Conservation (phyloP, 73 alveolate genomes). For the Tetrahymena malaccensis region DNA sequence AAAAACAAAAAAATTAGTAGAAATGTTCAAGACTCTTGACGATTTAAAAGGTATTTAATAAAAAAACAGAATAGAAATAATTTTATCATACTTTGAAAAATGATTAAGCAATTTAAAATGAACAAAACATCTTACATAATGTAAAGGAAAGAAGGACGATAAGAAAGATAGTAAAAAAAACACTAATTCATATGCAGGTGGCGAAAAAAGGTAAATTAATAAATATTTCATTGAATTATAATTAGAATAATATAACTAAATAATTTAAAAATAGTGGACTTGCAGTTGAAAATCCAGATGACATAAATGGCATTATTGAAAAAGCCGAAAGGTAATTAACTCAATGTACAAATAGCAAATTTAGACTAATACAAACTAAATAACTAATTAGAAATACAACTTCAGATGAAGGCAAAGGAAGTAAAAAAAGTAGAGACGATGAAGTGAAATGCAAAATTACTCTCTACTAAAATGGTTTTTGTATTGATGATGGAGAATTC, state of each 20-base stretch:
- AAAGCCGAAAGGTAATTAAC: slow-evolving; percentile 37
- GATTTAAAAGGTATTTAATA: slow-evolving; percentile 6
- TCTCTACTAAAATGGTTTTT: slow-evolving; percentile 62
- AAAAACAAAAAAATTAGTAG: background rate
- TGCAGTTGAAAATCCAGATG: slow-evolving; percentile 59
- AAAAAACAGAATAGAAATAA: background rate
- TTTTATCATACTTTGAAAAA: background rate
- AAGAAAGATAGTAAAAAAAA: slow-evolving; percentile 28
- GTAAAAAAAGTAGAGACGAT: slow-evolving; percentile 1
- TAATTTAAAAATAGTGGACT: slow-evolving; percentile 38
- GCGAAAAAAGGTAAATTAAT: slow-evolving; percentile 46
- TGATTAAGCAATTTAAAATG: background rate
- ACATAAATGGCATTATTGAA: slow-evolving; percentile 39
- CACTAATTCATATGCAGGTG: slow-evolving; percentile 68
- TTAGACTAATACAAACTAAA: background rate
- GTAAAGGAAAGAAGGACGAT: slow-evolving; percentile 1
- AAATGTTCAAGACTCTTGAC: slow-evolving; percentile 34
- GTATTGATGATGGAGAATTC: slow-evolving; percentile 70
- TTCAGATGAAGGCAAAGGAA: slow-evolving; percentile 6
- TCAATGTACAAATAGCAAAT: background rate
- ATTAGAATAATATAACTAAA: background rate
- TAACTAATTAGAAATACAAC: background rate
- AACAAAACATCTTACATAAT: background rate
- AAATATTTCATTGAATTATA: no score
- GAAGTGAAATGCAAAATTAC: slow-evolving; percentile 39